Base-by-base conservation (phyloP, 2,329 filamentous ascomycete genomes). In the Endothia cerciana region DNA sequence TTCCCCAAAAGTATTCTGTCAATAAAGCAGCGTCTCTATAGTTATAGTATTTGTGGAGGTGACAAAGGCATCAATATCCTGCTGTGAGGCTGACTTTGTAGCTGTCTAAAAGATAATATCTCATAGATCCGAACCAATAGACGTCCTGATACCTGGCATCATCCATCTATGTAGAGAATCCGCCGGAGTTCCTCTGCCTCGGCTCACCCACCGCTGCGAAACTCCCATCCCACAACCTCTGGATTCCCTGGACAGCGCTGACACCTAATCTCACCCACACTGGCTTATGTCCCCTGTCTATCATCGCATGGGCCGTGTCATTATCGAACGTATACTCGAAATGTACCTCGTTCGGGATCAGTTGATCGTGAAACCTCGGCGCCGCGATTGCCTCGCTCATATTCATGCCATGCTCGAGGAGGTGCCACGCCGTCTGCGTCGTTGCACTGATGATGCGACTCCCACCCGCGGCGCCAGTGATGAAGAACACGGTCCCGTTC, bases 121-220 rank as follows among this genome's bases (percentile, higher is more conserved):
- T 28, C 22, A 3, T 6, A 13, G 11, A 13, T 51, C 28, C 13
- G 2, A 51, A 17, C 47, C 4, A 28, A 51, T 1, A 17, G 3
- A 5, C 3, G 6, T n/a, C 7, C 47, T 17, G 4, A 4, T 30
- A 22, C 28, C 28, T 11, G 47, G 47, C 17, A 6, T 22, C 53
- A 36, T 38, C n/a, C 17, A 19, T 43, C 17, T 13, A 59, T 19
- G 40, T 17, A 13, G 80, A 79, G 64, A 86, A 87, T 0, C 91
- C 92, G 2, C 87, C 92, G 19, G 90, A 93, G 72, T 90, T 89
- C 38, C 78, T 73, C 80, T 95, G 92, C 69, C 93, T 86, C n/a
- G 92, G 91, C 78, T 97, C 93, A 0, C 91, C 88, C 0, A 89
- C 91, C 0, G 92, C 92, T 75, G 94, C 91, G 75, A 97, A 97